Conservation (phyloP, 176 grass and related monocot species). For the Alloteropsis semialata region DNA sequence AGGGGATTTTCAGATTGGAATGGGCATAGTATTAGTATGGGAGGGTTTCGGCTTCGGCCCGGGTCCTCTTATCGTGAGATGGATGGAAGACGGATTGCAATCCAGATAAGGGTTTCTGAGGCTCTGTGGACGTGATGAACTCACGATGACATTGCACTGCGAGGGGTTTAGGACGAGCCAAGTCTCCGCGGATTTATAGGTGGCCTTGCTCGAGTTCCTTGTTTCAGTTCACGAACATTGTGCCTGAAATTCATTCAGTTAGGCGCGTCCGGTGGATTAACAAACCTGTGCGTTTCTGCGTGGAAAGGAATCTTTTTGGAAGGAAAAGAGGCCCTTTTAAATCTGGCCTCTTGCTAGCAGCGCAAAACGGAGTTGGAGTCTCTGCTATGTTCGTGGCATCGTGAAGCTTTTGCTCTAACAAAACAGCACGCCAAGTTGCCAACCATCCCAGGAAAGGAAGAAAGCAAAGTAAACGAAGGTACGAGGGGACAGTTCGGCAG, state of each 20-base stretch:
- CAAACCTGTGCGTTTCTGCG: neutral
- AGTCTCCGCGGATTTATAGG: neutral
- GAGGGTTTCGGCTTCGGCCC: neutral
- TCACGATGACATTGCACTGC: neutral
- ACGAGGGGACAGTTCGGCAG: neutral
- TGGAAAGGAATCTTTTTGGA: neutral
- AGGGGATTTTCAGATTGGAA: neutral
- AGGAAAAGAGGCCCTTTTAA: neutral
- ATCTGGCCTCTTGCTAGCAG: neutral
- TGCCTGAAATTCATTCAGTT: neutral
- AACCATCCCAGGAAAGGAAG: neutral
- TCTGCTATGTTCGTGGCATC: neutral
- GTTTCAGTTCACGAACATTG: neutral
- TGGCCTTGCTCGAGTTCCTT: neutral
- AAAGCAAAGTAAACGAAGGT: neutral
- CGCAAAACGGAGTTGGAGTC: neutral
- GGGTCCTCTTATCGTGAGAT: conserved; percentile 20
- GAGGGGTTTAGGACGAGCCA: neutral
- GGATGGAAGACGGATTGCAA: conserved; percentile 29
- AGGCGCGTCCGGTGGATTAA: neutral
- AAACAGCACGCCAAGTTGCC: neutral
- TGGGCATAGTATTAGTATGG: neutral
- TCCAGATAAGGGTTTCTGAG: conserved; percentile 37
- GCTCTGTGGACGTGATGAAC: conserved; percentile 15
- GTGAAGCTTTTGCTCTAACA: neutral